Conservation (phyloP, 768 basidiomycete genomes). For the Macrolepiota albuminosa region DNA sequence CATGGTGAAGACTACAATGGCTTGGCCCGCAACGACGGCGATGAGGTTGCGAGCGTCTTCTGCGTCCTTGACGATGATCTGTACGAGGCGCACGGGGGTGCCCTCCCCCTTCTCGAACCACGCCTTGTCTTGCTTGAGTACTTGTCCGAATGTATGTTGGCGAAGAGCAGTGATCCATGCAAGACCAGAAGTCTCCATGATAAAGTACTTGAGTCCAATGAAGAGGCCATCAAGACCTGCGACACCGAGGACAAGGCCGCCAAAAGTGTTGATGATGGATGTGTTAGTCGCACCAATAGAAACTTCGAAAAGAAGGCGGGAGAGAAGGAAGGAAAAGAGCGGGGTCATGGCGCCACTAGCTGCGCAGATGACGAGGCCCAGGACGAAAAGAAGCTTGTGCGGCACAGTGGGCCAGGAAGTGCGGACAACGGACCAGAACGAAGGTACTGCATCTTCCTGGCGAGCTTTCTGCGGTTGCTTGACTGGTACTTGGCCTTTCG, state of each 20-base stretch:
- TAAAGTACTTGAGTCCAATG: constrained; percentile 70
- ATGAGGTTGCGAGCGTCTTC: constrained; percentile 84
- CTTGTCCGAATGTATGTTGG: constrained; percentile 42
- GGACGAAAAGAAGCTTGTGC: constrained; percentile 58
- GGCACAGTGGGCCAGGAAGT: constrained; percentile 69
- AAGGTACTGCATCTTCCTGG: constrained; percentile 14
- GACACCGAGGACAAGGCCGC: constrained; percentile 66
- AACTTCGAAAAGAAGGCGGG: constrained; percentile 72
- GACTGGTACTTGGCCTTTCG: neutral
- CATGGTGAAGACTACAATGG: constrained; percentile 74
- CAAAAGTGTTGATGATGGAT: constrained; percentile 60
- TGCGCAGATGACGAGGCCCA: constrained; percentile 68
- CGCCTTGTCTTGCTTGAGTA: constrained; percentile 76
- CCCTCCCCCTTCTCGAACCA: constrained; percentile 80
- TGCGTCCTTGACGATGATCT: constrained; percentile 80
- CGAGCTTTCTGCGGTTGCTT: neutral
- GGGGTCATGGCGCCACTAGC: constrained; percentile 84
- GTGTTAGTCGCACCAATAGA: constrained; percentile 65
- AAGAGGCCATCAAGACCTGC: constrained; percentile 75
- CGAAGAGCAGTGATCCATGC: constrained; percentile 73
- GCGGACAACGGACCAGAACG: constrained; percentile 47
- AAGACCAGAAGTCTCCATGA: constrained; percentile 74
- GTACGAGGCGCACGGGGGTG: constrained; percentile 56
- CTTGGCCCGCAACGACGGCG: constrained; percentile 65
- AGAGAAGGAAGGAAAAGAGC: constrained; percentile 87